phyloP scores from a whole-genome alignment of 2,329 filamentous ascomycete species.

The Intubia oerlemansii region DNA sequence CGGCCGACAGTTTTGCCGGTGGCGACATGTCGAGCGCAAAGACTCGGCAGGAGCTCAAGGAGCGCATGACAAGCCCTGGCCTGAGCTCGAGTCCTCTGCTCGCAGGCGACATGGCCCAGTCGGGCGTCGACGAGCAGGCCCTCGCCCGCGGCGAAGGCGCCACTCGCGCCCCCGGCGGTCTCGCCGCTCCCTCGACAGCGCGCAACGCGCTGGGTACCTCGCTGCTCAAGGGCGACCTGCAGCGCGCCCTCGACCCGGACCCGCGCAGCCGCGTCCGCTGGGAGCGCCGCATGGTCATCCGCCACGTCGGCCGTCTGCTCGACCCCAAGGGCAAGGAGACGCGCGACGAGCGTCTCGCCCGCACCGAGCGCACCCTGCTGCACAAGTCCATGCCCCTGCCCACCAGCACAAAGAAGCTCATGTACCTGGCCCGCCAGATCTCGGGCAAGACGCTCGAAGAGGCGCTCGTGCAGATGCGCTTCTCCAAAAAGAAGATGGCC shows the following conservation, averaged over 20 bases:
- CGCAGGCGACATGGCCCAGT: conserved; percentile 29
- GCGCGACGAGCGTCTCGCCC: conserved; percentile 43
- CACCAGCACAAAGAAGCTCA: conserved; percentile 82
- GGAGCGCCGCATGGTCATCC: conserved; percentile 68
- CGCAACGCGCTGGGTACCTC: conserved; percentile 12
- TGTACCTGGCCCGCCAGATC: conserved; percentile 70
- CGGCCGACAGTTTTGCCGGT: too few species aligned
- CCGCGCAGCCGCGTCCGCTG: conserved; percentile 50
- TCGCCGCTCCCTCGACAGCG: too few species aligned
- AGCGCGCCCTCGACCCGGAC: conserved; percentile 50
- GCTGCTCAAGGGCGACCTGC: conserved; percentile 29
- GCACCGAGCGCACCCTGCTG: conserved; percentile 31
- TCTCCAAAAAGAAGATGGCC: conserved; percentile 83
- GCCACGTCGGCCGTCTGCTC: conserved; percentile 47
- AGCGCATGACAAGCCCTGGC: conserved; percentile 21
- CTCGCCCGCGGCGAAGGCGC: background rate
- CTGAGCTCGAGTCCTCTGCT: conserved; percentile 35
- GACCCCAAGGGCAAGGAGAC: conserved; percentile 31
- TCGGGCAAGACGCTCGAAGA: conserved; percentile 85
- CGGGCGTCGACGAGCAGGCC: conserved; percentile 17
- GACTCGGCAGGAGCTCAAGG: conserved; percentile 17
- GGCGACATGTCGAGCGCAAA: conserved; percentile 12
- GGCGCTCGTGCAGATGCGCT: conserved; percentile 84
- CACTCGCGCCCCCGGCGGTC: background rate
- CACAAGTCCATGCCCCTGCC: conserved; percentile 52